These are phyloP conservation scores for Ajuga reptans DNA, from an alignment of 305 asterid genomes.

Conservation along the genomic window DNA sequence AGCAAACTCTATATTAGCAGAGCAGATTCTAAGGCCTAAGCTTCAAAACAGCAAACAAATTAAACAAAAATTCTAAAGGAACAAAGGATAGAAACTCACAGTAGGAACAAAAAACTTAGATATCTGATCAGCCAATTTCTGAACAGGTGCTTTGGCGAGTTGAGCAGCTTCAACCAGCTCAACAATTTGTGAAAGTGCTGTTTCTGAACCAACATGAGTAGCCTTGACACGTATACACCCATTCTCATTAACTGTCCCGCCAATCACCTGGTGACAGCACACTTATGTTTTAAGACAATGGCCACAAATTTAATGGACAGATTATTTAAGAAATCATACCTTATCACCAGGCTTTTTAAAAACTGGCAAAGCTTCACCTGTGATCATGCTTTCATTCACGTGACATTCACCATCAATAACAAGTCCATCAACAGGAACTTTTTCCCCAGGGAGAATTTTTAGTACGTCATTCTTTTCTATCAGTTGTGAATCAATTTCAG, in stretches of 20 bases:
- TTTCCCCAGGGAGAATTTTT: slow-evolving; percentile 86
- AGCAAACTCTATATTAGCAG: slow-evolving; percentile 9
- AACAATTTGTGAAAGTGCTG: slow-evolving; percentile 90
- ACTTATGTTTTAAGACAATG: slow-evolving; percentile 6
- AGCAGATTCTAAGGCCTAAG: not conserved
- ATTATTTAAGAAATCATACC: slow-evolving; percentile 35
- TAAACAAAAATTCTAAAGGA: not conserved
- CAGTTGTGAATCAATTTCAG: slow-evolving; percentile 68
- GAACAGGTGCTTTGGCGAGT: slow-evolving; percentile 97
- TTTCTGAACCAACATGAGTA: slow-evolving; percentile 95
- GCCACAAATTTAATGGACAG: slow-evolving; percentile 4
- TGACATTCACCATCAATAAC: slow-evolving; percentile 85
- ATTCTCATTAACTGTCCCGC: slow-evolving; percentile 88
- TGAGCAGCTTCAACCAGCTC: slow-evolving; percentile 98
- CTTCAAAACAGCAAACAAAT: not conserved
- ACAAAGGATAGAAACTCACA: slow-evolving; percentile 41
- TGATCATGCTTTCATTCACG: slow-evolving; percentile 94
- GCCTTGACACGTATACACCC: slow-evolving; percentile 77
- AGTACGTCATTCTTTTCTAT: slow-evolving; percentile 74
- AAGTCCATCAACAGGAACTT: slow-evolving; percentile 85
- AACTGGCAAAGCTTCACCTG: slow-evolving; percentile 88
- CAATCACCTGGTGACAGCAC: slow-evolving; percentile 60
- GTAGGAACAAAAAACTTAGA: slow-evolving; percentile 84
- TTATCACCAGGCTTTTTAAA: slow-evolving; percentile 81
- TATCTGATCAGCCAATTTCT: slow-evolving; percentile 94